Evolutionary conservation across 225 moss, liverwort and hornwort species (phyloP).

Genomic region (Thuidium tamariscinum): DNA sequence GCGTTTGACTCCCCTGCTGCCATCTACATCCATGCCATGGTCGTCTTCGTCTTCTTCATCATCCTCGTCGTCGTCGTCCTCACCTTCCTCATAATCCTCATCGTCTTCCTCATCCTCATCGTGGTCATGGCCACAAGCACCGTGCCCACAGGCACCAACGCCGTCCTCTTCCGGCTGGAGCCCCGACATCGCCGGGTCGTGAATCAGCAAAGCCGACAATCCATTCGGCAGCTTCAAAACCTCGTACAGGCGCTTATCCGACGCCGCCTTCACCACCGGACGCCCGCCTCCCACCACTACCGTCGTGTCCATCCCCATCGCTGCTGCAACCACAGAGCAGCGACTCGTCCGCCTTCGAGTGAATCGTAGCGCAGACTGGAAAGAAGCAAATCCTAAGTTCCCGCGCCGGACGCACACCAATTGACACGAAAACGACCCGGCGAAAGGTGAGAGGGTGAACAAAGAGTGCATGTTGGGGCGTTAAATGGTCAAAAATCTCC

Average conservation of each 20-base stretch:
- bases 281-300: conserved; percentile 5
- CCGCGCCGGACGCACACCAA: neutral
- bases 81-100: conserved; percentile 11
- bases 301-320: conserved; percentile 45
- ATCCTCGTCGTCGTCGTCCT: conserved; percentile 1
- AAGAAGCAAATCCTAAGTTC: neutral
- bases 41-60: conserved; percentile 16
- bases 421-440: neutral
- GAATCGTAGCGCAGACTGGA: neutral
- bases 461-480: neutral
- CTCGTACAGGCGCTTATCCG: conserved; percentile 63
- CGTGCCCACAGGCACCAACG: neutral
- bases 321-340: neutral
- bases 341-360: neutral
- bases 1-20: conserved; percentile 16
- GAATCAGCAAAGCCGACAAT: conserved; percentile 61
- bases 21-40: conserved; percentile 35
- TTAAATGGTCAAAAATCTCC: neutral
- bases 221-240: conserved; percentile 64
- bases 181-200: conserved; percentile 66
- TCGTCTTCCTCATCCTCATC: conserved; percentile 3
- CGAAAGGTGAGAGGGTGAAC: neutral
- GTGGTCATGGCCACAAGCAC: conserved; percentile 3
- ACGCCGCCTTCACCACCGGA: conserved; percentile 61
- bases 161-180: neutral